Evolutionary conservation across 2,329 filamentous ascomycete genomes (phyloP).

Genomic region (Zasmidium cellare): DNA sequence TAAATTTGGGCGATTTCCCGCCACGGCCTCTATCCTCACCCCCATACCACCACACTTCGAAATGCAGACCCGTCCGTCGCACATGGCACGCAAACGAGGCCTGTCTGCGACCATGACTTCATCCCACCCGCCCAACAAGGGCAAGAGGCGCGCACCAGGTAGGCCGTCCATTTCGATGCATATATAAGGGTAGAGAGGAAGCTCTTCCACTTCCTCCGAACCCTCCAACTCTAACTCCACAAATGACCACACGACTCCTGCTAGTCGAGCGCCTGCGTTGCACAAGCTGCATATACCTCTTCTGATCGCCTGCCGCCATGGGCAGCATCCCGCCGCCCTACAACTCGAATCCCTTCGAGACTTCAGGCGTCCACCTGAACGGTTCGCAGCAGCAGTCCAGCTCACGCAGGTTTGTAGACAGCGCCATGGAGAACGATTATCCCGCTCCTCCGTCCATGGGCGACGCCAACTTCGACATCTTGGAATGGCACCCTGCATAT

Average conservation of each 20-base stretch:
- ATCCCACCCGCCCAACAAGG: neutral
- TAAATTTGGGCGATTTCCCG: neutral
- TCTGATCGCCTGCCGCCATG: neutral
- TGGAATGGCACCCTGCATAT: slow-evolving; percentile 91
- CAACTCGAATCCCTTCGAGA: slow-evolving; percentile 1
- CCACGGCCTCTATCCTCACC: neutral
- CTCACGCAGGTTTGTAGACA: slow-evolving; percentile 10
- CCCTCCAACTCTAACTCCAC: neutral
- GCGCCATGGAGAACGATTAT: slow-evolving; percentile 17
- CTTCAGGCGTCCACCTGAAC: neutral
- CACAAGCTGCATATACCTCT: neutral
- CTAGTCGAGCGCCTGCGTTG: neutral
- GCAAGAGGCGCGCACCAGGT: neutral
- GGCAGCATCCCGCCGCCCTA: slow-evolving; percentile 2
- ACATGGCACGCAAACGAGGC: neutral
- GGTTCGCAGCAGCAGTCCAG: neutral
- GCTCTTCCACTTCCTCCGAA: too few species aligned
- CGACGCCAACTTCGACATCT: slow-evolving; percentile 68
- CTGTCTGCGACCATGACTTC: neutral
- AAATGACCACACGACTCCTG: neutral
- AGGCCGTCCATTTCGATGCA: neutral
- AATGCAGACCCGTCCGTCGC: neutral
- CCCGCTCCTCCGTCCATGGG: slow-evolving; percentile 28
- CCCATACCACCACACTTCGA: neutral
- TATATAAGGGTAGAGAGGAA: too few species aligned